Base-by-base conservation (phyloP, 306 rosid species). In the Pyrus betulifolia region DNA sequence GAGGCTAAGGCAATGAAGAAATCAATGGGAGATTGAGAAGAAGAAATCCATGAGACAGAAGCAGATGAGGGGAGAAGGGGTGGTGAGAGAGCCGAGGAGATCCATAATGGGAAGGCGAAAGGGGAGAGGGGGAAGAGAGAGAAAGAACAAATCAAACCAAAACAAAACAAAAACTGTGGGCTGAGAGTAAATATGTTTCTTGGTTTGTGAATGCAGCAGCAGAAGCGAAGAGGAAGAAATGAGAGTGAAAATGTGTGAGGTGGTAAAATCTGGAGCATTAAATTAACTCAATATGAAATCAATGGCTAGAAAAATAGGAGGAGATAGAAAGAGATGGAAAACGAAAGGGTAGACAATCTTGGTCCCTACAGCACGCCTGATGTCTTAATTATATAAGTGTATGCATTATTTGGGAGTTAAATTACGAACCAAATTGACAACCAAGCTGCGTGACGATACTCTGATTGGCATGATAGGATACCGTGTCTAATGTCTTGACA, bases 41-140 rank as follows among this genome's bases (percentile, higher is more conserved):
- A 69, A 5, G 23, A 30, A 69, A 46, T n/a, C 19, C 40, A 49
- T 9, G 44, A 22, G 61, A 35, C 18, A 30, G 33, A 30, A 30
- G 67, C 7, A 33, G 38, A 60, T 35, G 14, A n/a, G 14, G 54
- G 31, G 30, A 58, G 61, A 2, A 40, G n/a, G 54, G 54, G 54
- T 25, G 4, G 62, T 21, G 52, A 55, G 52, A 31, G 67, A 84
- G 30, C 52, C 57, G 31, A 76, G 72, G 51, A 71, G 86, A 81
- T 79, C 54, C 42, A 71, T 70, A 35, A 12, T 25, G 67, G 30
- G 69, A 57, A 64, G 23, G 35, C 14, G 81, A 73, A 18, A 31
- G 63, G 45, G 23, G 31, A 67, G 22, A 7, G 23, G 10, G 60
- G 4, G 44, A 59, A 31, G 44, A 69, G 61, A 54, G 11, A 14